Evolutionary conservation across 2,329 filamentous ascomycete genomes (phyloP).

Genomic region (Hymenoscyphus repandus): DNA sequence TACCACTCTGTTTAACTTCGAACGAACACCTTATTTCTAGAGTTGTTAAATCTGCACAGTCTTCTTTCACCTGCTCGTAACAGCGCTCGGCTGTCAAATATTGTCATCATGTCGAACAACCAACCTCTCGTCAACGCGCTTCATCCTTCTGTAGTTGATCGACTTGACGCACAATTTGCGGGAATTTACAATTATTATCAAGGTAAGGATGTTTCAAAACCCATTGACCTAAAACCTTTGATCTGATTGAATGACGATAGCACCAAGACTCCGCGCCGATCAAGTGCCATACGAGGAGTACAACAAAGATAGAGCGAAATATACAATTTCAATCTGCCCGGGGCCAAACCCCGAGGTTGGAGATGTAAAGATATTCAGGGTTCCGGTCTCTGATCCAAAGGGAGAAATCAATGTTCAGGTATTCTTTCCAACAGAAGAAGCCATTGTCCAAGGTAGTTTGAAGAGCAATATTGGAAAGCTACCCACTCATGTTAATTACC

Average conservation of each 20-base stretch:
- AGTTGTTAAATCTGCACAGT: too few relatives aligned
- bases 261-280: slow-evolving; percentile 17
- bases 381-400: slow-evolving; percentile 14
- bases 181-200: slow-evolving; percentile 22
- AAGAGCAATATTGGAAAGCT: slow-evolving; percentile 11
- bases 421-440: slow-evolving; percentile 16
- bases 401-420: slow-evolving; percentile 18
- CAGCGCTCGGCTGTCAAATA: background rate
- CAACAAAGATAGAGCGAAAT: slow-evolving; percentile 19
- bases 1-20: too few relatives aligned
- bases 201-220: slow-evolving; percentile 9
- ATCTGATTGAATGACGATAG: slow-evolving; percentile 6
- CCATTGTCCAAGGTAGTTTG: slow-evolving; percentile 10
- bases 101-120: slow-evolving; percentile 9
- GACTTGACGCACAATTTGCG: slow-evolving; percentile 20
- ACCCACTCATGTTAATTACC: slow-evolving; percentile 20
- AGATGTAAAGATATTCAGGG: slow-evolving; percentile 7
- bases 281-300: slow-evolving; percentile 23
- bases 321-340: slow-evolving; percentile 16
- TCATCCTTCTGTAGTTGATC: slow-evolving; percentile 16
- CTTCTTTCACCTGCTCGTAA: too few relatives aligned
- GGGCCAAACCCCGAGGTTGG: slow-evolving; percentile 18
- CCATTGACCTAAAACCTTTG: background rate
- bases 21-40: too few relatives aligned
- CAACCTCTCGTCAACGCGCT: slow-evolving; percentile 22